phyloP scores from a whole-genome alignment of 2,329 filamentous ascomycete species.

The Sarocladium oryzae region DNA sequence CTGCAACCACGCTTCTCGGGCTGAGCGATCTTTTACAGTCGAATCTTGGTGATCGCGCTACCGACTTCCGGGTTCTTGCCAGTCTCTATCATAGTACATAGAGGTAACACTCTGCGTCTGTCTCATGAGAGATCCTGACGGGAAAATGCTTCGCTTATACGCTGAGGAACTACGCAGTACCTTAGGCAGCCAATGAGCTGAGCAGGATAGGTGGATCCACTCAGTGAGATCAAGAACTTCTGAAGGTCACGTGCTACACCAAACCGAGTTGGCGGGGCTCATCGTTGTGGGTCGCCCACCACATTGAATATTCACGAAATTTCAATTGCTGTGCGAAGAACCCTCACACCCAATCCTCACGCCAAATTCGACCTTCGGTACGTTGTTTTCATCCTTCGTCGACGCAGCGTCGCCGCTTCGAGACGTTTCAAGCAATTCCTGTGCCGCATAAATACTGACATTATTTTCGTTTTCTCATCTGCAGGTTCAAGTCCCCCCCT shows the following conservation, averaged over 20 bases:
- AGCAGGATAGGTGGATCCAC: not conserved
- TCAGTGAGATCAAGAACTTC: not conserved
- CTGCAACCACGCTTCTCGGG: too few species aligned
- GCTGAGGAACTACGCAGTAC: too few species aligned
- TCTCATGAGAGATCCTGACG: too few species aligned
- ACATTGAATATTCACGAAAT: not conserved
- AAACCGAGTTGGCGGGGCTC: not conserved
- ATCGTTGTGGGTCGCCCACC: slow-evolving; percentile 1
- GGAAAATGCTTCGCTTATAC: too few species aligned
- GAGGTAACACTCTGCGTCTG: too few species aligned
- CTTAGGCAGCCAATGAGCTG: not conserved
- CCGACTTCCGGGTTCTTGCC: too few species aligned
- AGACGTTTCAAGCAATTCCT: not conserved
- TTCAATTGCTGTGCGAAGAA: not conserved
- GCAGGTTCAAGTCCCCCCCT: slow-evolving; percentile 24
- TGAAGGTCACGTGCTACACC: not conserved
- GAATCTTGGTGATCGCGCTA: too few species aligned
- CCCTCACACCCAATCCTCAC: slow-evolving; percentile 3
- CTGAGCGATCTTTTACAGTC: too few species aligned
- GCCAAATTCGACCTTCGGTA: slow-evolving; percentile 9
- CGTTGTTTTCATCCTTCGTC: not conserved
- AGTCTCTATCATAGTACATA: too few species aligned
- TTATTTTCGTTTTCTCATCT: slow-evolving; percentile 1
- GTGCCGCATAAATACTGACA: slow-evolving; percentile 7
- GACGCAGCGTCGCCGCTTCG: slow-evolving; percentile 10